Conservation (phyloP, 164 flowering plant species). For the Dillenia suffruticosa region DNA sequence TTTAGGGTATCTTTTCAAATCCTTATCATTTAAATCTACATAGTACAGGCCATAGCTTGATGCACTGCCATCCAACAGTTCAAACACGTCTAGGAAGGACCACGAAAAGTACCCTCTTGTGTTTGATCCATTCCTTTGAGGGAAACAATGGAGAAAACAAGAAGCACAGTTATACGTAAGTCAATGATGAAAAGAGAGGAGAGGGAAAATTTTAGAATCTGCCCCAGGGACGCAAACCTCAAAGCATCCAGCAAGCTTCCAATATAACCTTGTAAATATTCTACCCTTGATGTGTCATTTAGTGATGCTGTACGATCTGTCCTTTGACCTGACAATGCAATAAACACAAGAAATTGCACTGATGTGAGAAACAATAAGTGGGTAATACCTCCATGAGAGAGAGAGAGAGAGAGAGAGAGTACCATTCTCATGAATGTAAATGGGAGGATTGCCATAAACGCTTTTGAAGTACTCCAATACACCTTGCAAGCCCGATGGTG, state of each 20-base stretch:
- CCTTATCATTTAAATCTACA: slow-evolving; percentile 29
- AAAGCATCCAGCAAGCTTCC: slow-evolving; percentile 21
- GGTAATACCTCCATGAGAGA: not conserved
- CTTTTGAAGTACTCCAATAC: slow-evolving; percentile 27
- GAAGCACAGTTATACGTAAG: not conserved
- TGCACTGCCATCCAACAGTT: slow-evolving; percentile 32
- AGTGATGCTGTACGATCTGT: slow-evolving; percentile 12
- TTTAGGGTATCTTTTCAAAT: slow-evolving; percentile 28
- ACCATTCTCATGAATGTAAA: slow-evolving; percentile 43
- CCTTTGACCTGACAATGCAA: slow-evolving; percentile 10
- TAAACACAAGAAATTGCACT: too few species aligned
- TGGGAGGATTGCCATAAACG: slow-evolving; percentile 28
- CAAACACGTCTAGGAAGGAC: slow-evolving; percentile 53
- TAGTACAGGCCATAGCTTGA: slow-evolving; percentile 27
- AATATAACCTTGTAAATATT: slow-evolving; percentile 14
- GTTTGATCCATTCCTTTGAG: slow-evolving; percentile 40
- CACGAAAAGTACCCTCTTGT: slow-evolving; percentile 41
- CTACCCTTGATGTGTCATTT: slow-evolving; percentile 22
- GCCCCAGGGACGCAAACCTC: slow-evolving; percentile 19
- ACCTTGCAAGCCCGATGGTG: slow-evolving; percentile 23
- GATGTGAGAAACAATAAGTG: too few species aligned
- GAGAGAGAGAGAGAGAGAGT: slow-evolving; percentile 10
- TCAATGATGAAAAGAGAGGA: not conserved
- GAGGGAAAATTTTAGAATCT: not conserved
- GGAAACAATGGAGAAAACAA: not conserved